Conservation (phyloP, 495 filamentous ascomycete genomes). For the Articulospora tetracladia region DNA sequence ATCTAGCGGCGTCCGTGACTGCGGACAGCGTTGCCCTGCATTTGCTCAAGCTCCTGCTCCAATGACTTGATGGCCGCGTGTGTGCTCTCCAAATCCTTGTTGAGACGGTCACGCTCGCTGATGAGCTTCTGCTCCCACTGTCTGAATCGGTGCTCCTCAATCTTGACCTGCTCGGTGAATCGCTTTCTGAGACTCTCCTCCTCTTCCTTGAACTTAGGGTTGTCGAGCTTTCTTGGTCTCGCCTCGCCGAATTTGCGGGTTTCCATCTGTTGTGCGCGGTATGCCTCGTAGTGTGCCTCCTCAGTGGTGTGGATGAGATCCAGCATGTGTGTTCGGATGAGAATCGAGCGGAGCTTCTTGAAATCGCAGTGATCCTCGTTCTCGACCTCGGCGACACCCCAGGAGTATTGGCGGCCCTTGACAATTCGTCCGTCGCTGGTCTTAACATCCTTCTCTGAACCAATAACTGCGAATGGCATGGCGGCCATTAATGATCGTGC, state of each 20-base stretch:
- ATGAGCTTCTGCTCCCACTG: slow-evolving; percentile 99
- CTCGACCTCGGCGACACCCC: slow-evolving; percentile 99
- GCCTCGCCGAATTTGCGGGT: slow-evolving; percentile 99
- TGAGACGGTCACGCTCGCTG: slow-evolving; percentile 92
- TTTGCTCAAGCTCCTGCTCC: slow-evolving; percentile 84
- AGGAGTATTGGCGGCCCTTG: slow-evolving; percentile 97
- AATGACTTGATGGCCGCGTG: slow-evolving; percentile 97
- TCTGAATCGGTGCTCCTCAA: slow-evolving; percentile 97
- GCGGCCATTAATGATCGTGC: slow-evolving; percentile 90
- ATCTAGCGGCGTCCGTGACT: slow-evolving; percentile 91
- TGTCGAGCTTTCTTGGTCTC: slow-evolving; percentile 93
- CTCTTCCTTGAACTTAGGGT: slow-evolving; percentile 99
- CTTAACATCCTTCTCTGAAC: slow-evolving; percentile 98
- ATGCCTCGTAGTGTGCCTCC: slow-evolving; percentile 98
- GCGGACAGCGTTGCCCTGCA: slow-evolving; percentile 89
- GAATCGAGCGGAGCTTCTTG: slow-evolving; percentile 98
- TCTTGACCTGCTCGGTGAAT: slow-evolving; percentile 99
- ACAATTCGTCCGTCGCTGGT: slow-evolving; percentile 91
- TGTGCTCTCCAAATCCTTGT: slow-evolving; percentile 97
- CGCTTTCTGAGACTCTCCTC: slow-evolving; percentile 96
- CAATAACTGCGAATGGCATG: slow-evolving; percentile 98
- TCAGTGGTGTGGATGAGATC: slow-evolving; percentile 99
- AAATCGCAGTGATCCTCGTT: slow-evolving; percentile 99
- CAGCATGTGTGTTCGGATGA: slow-evolving; percentile 99
- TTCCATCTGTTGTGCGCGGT: slow-evolving; percentile 99